A percentile compares a stretch with the other conserved stretches of the same genome.
These are phyloP conservation scores for Naganishia sp. DNA, from an alignment of 1,284 basidiomycete species.

Conservation along the genomic window DNA sequence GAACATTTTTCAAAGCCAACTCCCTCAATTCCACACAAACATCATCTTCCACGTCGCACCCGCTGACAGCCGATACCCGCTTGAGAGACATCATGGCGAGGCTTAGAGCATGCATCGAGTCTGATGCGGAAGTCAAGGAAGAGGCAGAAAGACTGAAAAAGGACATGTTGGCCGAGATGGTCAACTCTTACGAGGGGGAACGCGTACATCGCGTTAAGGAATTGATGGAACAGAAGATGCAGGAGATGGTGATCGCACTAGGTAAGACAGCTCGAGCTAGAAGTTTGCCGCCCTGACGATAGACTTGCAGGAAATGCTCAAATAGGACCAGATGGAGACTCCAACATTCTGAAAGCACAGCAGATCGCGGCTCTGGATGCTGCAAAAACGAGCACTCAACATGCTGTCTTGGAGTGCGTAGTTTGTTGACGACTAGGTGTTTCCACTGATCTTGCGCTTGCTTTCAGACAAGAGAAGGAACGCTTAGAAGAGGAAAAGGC, in stretches of 20 bases:
- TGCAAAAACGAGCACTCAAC: not conserved
- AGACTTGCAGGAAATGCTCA: not conserved
- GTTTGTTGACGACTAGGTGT: too few relatives aligned
- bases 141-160: constrained; percentile 27
- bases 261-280: constrained; percentile 5
- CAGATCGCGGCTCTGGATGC: not conserved
- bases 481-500: constrained; percentile 26
- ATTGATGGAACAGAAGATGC: constrained; percentile 23
- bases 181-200: constrained; percentile 29
- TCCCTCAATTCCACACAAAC: constrained; percentile 37
- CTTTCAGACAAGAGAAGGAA: constrained; percentile 32
- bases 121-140: constrained; percentile 25
- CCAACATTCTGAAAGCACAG: not conserved
- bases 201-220: constrained; percentile 27
- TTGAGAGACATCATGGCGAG: constrained; percentile 33
- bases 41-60: constrained; percentile 49
- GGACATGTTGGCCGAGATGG: constrained; percentile 21
- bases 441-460: not conserved
- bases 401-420: constrained; percentile 10
- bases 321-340: not conserved
- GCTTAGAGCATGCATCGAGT: constrained; percentile 28
- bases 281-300: not conserved
- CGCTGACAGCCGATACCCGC: constrained; percentile 46
- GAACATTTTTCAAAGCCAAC: constrained; percentile 31
- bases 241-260: constrained; percentile 14